Conservation (phyloP, 2,329 filamentous ascomycete species). For the Fusarium pilosicola region DNA sequence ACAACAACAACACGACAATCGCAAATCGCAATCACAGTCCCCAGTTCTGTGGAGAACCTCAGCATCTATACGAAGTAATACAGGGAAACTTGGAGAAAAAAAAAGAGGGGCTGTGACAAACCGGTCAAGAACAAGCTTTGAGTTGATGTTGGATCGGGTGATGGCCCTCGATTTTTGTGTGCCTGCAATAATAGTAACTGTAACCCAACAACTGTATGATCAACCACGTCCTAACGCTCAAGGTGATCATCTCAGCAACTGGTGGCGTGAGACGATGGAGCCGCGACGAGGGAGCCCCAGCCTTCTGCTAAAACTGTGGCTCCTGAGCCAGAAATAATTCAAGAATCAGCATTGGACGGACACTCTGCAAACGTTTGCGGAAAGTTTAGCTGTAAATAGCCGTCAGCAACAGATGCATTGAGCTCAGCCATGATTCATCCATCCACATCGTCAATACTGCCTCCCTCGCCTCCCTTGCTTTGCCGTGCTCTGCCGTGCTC, state of each 20-base stretch:
- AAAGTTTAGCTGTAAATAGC: conserved; percentile 5
- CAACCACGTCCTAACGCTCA: conserved; percentile 5
- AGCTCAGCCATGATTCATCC: conserved; percentile 9
- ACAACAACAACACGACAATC: neutral
- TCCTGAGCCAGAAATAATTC: neutral
- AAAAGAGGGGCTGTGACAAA: conserved; percentile 28
- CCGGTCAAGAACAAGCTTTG: conserved; percentile 30
- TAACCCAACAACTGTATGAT: conserved; percentile 20
- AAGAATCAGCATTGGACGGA: neutral
- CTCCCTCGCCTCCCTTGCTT: neutral
- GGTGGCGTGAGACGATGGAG: conserved; percentile 37
- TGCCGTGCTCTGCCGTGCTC: neutral
- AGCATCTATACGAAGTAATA: conserved; percentile 29
- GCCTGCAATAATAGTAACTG: conserved; percentile 24
- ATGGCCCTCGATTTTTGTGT: conserved; percentile 10
- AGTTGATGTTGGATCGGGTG: conserved; percentile 27
- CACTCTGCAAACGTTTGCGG: conserved; percentile 13
- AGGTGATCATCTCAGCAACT: conserved; percentile 1
- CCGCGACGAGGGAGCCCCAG: conserved; percentile 3
- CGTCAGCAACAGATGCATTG: conserved; percentile 21
- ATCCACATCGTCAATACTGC: neutral
- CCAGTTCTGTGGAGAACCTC: conserved; percentile 29
- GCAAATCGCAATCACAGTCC: conserved; percentile 5
- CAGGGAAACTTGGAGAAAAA: conserved; percentile 14
- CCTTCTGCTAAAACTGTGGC: conserved; percentile 19